Evolutionary conservation across 108 stramenopile species (phyloP).

Genomic region (Cyclotella atomus): DNA sequence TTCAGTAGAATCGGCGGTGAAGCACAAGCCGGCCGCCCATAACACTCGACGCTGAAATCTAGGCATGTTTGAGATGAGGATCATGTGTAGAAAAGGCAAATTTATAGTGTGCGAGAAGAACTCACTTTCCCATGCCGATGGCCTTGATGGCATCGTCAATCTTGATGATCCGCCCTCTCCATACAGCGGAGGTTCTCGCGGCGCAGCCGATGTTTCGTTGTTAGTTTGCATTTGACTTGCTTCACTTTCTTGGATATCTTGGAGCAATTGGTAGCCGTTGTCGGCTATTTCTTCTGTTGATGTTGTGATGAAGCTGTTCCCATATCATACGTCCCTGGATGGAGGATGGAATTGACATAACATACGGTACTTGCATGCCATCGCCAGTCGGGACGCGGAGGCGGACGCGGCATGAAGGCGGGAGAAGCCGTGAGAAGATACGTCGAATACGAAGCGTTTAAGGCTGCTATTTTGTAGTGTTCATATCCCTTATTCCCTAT

Average conservation of each 20-base stretch:
- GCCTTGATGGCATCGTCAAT: constrained; percentile 81
- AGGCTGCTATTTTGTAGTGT: too few species aligned
- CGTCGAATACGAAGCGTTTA: too few species aligned
- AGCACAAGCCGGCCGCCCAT: constrained; percentile 79
- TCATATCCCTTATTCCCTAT: too few species aligned
- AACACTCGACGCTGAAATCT: constrained; percentile 67
- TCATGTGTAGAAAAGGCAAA: background rate
- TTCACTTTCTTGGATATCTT: background rate
- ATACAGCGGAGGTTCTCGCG: background rate
- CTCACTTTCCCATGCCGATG: constrained; percentile 61
- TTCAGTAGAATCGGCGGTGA: constrained; percentile 88
- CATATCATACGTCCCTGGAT: too few species aligned
- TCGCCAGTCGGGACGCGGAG: too few species aligned
- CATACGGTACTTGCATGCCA: too few species aligned
- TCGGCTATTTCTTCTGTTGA: background rate
- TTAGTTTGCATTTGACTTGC: background rate
- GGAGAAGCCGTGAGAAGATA: too few species aligned
- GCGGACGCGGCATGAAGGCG: too few species aligned
- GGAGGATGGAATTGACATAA: too few species aligned
- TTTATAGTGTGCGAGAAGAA: too few species aligned
- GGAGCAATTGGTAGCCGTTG: background rate
- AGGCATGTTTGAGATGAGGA: background rate
- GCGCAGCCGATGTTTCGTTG: background rate
- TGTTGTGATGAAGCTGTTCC: background rate
- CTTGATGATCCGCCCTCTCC: constrained; percentile 2